A percentile compares a stretch with the other conserved stretches of the same genome.
phyloP scores from a whole-genome alignment of 257 asterid genomes.

The Cordia subcordata region DNA sequence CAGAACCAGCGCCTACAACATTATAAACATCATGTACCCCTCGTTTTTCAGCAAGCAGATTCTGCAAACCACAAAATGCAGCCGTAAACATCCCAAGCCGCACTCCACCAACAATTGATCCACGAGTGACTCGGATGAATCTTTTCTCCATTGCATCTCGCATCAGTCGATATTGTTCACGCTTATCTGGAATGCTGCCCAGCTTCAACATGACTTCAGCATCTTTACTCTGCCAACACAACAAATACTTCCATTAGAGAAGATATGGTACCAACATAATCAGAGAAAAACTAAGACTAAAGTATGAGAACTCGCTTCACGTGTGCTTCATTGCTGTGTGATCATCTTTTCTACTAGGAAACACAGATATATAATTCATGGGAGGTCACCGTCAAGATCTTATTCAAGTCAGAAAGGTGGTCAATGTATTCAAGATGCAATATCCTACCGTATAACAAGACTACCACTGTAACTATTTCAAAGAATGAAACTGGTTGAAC shows the following conservation, averaged over 20 bases:
- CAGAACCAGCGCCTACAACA: conserved; percentile 94
- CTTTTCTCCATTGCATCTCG: conserved; percentile 99
- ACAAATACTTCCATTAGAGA: conserved; percentile 8
- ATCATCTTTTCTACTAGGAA: too few relatives aligned
- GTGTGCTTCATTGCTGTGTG: too few relatives aligned
- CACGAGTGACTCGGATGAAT: conserved; percentile 82
- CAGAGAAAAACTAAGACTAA: not conserved
- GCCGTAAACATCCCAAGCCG: conserved; percentile 98
- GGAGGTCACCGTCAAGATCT: too few relatives aligned
- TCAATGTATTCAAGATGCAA: too few relatives aligned
- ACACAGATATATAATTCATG: too few relatives aligned
- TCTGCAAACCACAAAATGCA: conserved; percentile 77
- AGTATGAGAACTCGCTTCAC: not conserved
- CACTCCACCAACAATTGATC: conserved; percentile 91
- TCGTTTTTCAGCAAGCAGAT: conserved; percentile 78
- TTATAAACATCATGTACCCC: conserved; percentile 87
- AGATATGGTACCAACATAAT: not conserved
- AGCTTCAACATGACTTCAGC: conserved; percentile 97
- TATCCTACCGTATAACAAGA: too few relatives aligned
- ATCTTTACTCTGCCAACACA: conserved; percentile 74
- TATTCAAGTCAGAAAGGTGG: too few relatives aligned
- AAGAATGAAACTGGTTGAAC: too few relatives aligned
- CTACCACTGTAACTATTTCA: too few relatives aligned
- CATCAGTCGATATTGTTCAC: conserved; percentile 91
- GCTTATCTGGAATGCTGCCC: conserved; percentile 94